Evolutionary conservation across 768 basidiomycete genomes (phyloP), one percentile per base, ranked within the genome.

Genomic region (Gelatoporia subvermispora): DNA sequence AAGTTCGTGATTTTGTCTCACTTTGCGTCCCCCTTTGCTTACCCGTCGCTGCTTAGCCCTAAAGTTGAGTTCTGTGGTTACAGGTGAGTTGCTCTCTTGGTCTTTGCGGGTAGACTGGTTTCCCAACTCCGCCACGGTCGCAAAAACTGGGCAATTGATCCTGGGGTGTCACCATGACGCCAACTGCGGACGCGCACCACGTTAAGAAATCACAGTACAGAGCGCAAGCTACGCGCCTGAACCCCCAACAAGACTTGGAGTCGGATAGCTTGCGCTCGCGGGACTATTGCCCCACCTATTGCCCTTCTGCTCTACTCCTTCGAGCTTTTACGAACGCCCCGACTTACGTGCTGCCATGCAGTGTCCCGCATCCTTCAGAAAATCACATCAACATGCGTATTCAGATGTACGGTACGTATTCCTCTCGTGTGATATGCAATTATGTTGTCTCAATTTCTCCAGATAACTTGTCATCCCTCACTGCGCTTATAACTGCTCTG

Each of bases 51-150:
- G 49, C 23, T 16, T 60, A 97, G 95, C 64, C 91, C 95, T 5
- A 93, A 91, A 58, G 95, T 97, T 35, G 93, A 96, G 68, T 97
- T 98, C 63, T 98, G 96, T 64, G 96, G 96, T 24, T 98, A 98
- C 75, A 93, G 88, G 92, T 88, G 52, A 67, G 74, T 58, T 61
- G 18, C 43, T 34, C 28, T 7, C 28, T 13, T n/a, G 13, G 28
- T 31, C 10, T 18, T 22, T 20, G 3, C 36, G 5, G 42, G 38
- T 17, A 41, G 48, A 20, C 23, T 43, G 35, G 39, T 8, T 20
- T 42, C 10, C 22, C 13, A n/a, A n/a, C n/a, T n/a, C n/a, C n/a
- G n/a, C n/a, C n/a, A n/a, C n/a, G n/a, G n/a, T n/a, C n/a, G n/a
- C n/a, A n/a, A n/a, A n/a, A n/a, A n/a, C n/a, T n/a, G n/a, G n/a